phyloP scores from a whole-genome alignment of 2,329 filamentous ascomycete species.

The Colletotrichum truncatum region DNA sequence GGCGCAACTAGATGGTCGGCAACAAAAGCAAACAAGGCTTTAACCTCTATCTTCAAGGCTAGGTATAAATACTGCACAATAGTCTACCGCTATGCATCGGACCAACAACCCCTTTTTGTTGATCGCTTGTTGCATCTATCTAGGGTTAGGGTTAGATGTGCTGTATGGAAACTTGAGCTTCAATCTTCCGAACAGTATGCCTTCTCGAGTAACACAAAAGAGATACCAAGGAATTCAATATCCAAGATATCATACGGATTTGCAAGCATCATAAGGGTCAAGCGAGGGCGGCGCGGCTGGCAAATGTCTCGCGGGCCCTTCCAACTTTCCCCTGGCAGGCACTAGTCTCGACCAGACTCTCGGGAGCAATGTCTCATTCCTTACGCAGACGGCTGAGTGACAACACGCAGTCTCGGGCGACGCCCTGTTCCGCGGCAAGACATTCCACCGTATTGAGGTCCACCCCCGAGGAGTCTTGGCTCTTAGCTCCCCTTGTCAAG shows the following conservation, averaged over 20 bases:
- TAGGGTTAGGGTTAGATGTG: constrained; percentile 17
- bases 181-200: neutral
- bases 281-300: constrained; percentile 7
- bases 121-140: neutral
- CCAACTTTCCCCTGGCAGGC: neutral
- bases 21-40: too few species aligned
- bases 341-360: constrained; percentile 14
- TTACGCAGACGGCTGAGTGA: constrained; percentile 6
- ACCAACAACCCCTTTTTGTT: neutral
- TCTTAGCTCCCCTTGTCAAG: neutral
- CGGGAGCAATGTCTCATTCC: constrained; percentile 9
- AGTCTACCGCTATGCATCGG: too few species aligned
- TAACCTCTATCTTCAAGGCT: too few species aligned
- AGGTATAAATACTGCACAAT: too few species aligned
- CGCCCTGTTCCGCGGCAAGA: neutral
- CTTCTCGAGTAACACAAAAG: neutral
- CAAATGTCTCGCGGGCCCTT: constrained; percentile 11
- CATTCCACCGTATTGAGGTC: neutral
- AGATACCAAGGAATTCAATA: neutral
- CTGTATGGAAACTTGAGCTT: neutral
- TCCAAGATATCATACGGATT: neutral
- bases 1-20: too few species aligned
- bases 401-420: neutral
- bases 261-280: neutral
- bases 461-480: neutral